Conservation (phyloP, 2,329 filamentous ascomycete species). For the Fusarium incarnatum region DNA sequence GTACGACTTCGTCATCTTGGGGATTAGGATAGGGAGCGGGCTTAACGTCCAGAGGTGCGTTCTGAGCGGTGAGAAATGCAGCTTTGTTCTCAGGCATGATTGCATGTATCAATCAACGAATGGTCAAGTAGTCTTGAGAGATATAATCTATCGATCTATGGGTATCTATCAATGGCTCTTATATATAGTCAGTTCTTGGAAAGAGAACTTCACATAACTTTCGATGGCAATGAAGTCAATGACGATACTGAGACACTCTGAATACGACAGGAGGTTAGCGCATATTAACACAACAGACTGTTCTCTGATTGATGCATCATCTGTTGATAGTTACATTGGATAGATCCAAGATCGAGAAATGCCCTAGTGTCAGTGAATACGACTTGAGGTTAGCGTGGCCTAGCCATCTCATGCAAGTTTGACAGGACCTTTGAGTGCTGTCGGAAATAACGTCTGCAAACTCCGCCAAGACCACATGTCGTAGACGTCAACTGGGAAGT, state of each 20-base stretch:
- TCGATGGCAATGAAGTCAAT: neutral
- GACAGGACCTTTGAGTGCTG: neutral
- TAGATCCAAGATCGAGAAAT: too few species aligned
- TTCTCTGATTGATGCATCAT: too few species aligned
- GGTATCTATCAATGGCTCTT: neutral
- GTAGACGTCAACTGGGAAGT: neutral
- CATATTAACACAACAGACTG: neutral
- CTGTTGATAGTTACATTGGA: neutral
- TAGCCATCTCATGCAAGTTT: neutral
- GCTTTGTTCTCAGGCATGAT: constrained; percentile 15
- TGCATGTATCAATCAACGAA: neutral
- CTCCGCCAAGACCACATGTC: neutral
- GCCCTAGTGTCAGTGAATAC: neutral
- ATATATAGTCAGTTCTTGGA: neutral
- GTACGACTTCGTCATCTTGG: constrained; percentile 4
- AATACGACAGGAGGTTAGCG: constrained; percentile 23
- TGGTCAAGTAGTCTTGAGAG: neutral
- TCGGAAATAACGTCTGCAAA: constrained; percentile 20
- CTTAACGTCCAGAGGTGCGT: constrained; percentile 11
- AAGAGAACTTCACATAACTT: neutral
- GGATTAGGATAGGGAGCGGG: neutral
- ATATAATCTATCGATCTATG: fast-evolving
- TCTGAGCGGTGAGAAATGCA: constrained; percentile 3
- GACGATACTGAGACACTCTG: neutral
- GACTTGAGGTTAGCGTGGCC: neutral